Evolutionary conservation across 495 filamentous ascomycete species (phyloP), one percentile per base, ranked within the genome.

Genomic region (Endocarpon pusillum): DNA sequence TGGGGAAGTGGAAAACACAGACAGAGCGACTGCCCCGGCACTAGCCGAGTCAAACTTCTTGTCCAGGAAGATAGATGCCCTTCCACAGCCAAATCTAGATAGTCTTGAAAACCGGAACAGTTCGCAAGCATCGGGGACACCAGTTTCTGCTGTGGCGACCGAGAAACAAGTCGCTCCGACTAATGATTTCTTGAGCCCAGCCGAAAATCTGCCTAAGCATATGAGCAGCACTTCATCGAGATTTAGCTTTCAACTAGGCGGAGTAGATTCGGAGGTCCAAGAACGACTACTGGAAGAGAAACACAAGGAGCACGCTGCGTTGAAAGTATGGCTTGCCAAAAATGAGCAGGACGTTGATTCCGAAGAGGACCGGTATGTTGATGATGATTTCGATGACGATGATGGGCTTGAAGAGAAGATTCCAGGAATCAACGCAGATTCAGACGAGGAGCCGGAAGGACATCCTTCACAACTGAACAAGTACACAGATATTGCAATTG

Each of bases 171-270:
- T 55, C 20, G 62, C 48, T 4, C 32, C n/a, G n/a, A n/a, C n/a
- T n/a, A n/a, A n/a, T n/a, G n/a, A n/a, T n/a, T n/a, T n/a, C n/a
- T n/a, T n/a, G n/a, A n/a, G n/a, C n/a, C n/a, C n/a, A n/a, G n/a
- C n/a, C n/a, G n/a, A n/a, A n/a, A n/a, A n/a, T n/a, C n/a, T 67
- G 23, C 79, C 81, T 0, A 78, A 63, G 42, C 82, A 86, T 51
- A 74, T 85, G 50, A 85, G 78, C 42, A 87, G 81, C 50, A 87
- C 77, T 34, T 79, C 84, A 0, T 91, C 82, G 2, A 63, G 85
- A 7, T 93, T 94, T 43, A 91, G 83, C 47, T 94, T 94, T 45
- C 84, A 94, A 45, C 81, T 93, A 67, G 61, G 54, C 15, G 69
- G 70, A 8, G 71, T 77, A n/a, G 83, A 80, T 21, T 73, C 81